Base-by-base conservation (phyloP, 805 yeast genomes). In the Myxozyma nipponensis region DNA sequence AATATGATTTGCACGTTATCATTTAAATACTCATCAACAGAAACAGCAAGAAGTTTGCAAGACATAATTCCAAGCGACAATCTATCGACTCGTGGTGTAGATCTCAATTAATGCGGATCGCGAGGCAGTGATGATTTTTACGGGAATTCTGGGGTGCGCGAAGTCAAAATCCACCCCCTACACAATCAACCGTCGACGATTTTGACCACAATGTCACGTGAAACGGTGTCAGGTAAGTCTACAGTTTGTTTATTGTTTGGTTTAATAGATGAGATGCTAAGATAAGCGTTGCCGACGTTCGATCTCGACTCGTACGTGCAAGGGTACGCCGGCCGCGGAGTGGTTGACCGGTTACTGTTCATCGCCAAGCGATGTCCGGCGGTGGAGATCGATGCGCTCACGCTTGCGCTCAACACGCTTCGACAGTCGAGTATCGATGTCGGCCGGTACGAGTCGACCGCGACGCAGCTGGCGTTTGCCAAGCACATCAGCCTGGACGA, bases 301-400 rank as follows among this genome's bases (percentile, higher is more conserved):
- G 57, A 54, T 25, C 53, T 54, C 13, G 57, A 52, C 32, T 46
- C 58, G 21, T 53, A 52, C 28, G 44, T 47, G n/a, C 48, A 54
- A 15, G 45, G 34, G 13, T 54, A 54, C 44, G 24, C 52, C 18
- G 56, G 56, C 3, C 50, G 54, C 18, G 48, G 45, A 34, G 50
- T 47, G 22, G 30, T 54, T n/a, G 57, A 52, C 19, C 39, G 58
- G 26, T 41, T 54, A 7, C 34, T 52, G 2, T 54, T 47, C 41
- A 54, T 54, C 23, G 58, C 58, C 17, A 43, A 47, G 3, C 35
- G 50, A n/a, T 47, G 58, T 34, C 54, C 58, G 3, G 35, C 39
- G 22, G 24, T 54, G 22, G 43, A 48, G 17, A 26, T 17, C 7
- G 30, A 44, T n/a, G 53, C 58, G 37, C 46, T 54, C 9, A 13